Base-by-base conservation (phyloP, 1,284 basidiomycete species). In the Moesziomyces sp. region DNA sequence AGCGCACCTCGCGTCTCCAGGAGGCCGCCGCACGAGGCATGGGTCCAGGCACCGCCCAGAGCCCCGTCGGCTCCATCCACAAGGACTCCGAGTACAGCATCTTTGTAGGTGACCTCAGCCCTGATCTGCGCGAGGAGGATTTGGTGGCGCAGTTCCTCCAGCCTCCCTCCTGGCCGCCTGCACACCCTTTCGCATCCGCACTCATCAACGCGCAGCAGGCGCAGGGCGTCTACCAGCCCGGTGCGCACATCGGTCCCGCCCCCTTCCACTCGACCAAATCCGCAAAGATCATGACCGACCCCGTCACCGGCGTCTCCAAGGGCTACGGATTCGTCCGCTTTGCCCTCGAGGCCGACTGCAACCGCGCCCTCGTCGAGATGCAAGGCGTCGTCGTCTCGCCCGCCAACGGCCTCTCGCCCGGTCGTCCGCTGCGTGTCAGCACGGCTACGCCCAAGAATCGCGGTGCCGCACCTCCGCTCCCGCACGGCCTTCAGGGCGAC, bases 291-390 rank as follows among this genome's bases (percentile, higher is more conserved):
- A 79, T 80, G 74, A 66, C 77, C 18, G 77, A 78, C n/a, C 67
- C 75, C 2, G 58, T 69, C n/a, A 76, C 71, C 10, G 70, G 77
- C 23, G 62, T 62, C 3, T 78, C 77, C 9, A 63, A 77, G n/a
- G 79, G 79, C n/a, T 81, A 78, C 33, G 81, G 80, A 19, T 81
- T 83, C 45, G 81, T 83, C 1, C 78, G 80, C 11, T 82, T 84
- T 43, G 47, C 59, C 3, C 54, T 65, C 14, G 73, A 77, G 49
- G 58, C 64, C 14, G 82, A 84, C 35, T 69, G 77, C 69, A 71
- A 75, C 23, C 73, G 82, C 35, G 82, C 82, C 7, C 60, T 84
- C 26, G 71, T 82, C 11, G 82, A 84, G 49, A 82, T 84, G 81
- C 82, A 83, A 42, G 66, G 68, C 13, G 58, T 75, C 1, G 61